Base-by-base conservation (phyloP, 192 early-diverging fungal species). In the Phlyctochytrium bullatum region DNA sequence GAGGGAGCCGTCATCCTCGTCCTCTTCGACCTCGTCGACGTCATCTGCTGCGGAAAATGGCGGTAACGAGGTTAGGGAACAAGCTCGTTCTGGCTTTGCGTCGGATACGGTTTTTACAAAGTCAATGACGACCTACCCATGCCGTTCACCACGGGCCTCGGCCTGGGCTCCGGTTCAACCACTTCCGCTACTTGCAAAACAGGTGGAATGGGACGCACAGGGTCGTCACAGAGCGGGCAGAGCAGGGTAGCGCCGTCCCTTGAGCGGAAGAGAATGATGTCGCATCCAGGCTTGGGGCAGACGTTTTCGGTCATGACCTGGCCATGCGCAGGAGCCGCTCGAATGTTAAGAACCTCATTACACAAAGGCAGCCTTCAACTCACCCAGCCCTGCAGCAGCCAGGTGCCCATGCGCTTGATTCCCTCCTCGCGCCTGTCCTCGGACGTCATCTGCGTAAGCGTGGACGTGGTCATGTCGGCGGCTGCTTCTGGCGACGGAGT, bases 161-260 rank as follows among this genome's bases (percentile, higher is more conserved):
- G n/a, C n/a, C n/a, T n/a, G n/a, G n/a, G n/a, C n/a, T n/a, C n/a
- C n/a, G n/a, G n/a, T n/a, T n/a, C n/a, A n/a, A n/a, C n/a, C n/a
- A n/a, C n/a, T n/a, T n/a, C n/a, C n/a, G n/a, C n/a, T n/a, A n/a
- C n/a, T n/a, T n/a, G n/a, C n/a, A n/a, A 10, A n/a, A 50, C 40
- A 10, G 40, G 40, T n/a, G 40, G 40, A n/a, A 14, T 14, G 27
- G 54, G 54, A 28, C 27, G 10, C 6, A 27, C 27, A 28, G 54
- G 12, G 27, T 57, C 54, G 27, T 57, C 54, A 28, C 54, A 57
- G 27, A 57, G 54, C 12, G 14, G 6, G 54, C 54, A 57, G 27
- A 57, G 25, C 27, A 6, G 10, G 20, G 14, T 14, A 6, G 14
- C 6, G 20, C 25, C 54, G 6, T 57, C 54, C 54, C 25, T 57